These are phyloP conservation scores for Selenicereus undatus DNA, from an alignment of 148 eudicot species.

Conservation along the genomic window DNA sequence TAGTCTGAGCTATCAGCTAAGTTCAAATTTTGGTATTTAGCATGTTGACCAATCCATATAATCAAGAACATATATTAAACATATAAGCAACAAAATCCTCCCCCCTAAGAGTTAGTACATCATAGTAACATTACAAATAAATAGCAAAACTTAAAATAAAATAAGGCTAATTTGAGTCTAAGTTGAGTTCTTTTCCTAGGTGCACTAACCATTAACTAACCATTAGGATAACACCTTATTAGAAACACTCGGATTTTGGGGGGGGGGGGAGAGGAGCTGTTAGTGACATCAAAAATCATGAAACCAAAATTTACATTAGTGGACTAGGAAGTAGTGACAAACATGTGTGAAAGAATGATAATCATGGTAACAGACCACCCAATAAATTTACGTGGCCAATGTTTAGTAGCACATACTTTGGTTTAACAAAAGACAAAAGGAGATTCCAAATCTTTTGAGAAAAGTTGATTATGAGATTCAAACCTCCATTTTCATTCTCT, in stretches of 20 bases:
- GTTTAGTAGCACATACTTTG: conserved; percentile 22
- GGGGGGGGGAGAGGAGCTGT: background rate
- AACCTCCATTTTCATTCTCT: conserved; percentile 22
- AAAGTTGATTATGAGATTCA: conserved; percentile 27
- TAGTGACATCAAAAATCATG: background rate
- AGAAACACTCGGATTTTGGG: background rate
- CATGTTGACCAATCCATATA: conserved; percentile 62
- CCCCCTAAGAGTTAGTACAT: no score
- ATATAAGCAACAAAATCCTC: background rate
- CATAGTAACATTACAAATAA: no score
- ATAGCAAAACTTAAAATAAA: no score
- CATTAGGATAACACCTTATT: background rate
- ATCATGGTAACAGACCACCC: conserved; percentile 32
- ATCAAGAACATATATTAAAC: background rate
- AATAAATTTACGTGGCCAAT: conserved; percentile 27
- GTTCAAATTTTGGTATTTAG: background rate
- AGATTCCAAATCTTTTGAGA: conserved; percentile 9
- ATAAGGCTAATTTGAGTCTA: background rate
- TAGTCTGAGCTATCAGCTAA: background rate
- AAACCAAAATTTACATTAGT: conserved; percentile 18
- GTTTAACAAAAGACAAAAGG: conserved; percentile 15
- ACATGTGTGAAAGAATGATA: conserved; percentile 8
- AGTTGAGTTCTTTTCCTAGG: background rate
- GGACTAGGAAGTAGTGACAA: conserved; percentile 16
- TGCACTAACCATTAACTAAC: no score